Base-by-base conservation (phyloP, 176 grass and related monocot species). In the Avena insularis region DNA sequence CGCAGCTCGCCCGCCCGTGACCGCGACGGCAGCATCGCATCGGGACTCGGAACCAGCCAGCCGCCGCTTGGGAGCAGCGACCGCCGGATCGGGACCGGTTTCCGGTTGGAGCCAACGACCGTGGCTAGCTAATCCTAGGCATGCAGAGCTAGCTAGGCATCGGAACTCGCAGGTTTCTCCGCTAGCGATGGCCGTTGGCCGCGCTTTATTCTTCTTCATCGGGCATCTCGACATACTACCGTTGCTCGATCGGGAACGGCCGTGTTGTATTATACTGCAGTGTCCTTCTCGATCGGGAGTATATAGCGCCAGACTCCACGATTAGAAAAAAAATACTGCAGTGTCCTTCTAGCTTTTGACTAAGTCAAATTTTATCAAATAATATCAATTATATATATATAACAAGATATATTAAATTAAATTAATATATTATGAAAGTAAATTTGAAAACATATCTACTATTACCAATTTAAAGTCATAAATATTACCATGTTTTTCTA, bases 1-100 rank as follows among this genome's bases (percentile, higher is more conserved):
- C 64, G 64, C 31, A 9, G 10, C 16, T 23, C 29, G 29, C 29
- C 8, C 66, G 33, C 77, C 79, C 69, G 77, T 87, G 78, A 86
- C 35, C 55, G 17, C 55, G 17, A 57, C n/a, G 1, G 59, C 59
- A 10, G 12, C 66, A 69, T 10, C 33, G 38, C 17, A 47, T 50
- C n/a, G 71, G 71, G 45, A 74, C 71, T 74, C 12, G 45, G 25
- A 65, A 27, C 60, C 38, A 40, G 60, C 60, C 23, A 25, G 21
- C 9, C 60, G 60, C 60, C 60, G 60, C 60, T 63, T 4, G 10
- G 12, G n/a, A 25, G 12, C 10, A 27, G 62, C 62, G 62, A 65
- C 46, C 46, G 46, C 71, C 71, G 13, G 71, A 75, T 14, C 71
- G 6, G 46, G 71, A 51, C 71, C 46, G 71, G 71, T 75, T 74